Evolutionary conservation across 257 asterid genomes (phyloP).

Genomic region (Solanum corneliomulleri): DNA sequence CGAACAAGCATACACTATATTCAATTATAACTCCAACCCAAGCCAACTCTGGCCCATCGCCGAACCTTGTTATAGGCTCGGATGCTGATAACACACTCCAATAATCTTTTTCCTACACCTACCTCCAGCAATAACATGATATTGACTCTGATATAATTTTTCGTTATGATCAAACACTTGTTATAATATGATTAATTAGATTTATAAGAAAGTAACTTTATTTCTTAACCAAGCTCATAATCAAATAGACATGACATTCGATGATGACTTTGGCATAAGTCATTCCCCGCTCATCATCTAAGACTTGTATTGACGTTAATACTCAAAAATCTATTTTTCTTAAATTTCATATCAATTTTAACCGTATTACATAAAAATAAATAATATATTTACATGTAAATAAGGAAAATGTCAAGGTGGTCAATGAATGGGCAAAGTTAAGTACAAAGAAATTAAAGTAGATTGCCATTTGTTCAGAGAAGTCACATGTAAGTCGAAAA

Average conservation of each 20-base stretch:
- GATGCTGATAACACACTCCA: neutral
- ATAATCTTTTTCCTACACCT: neutral
- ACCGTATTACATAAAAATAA: neutral
- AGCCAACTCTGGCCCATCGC: neutral
- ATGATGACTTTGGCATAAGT: neutral
- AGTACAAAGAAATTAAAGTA: neutral
- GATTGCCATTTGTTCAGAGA: neutral
- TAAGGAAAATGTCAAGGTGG: neutral
- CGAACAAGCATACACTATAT: neutral
- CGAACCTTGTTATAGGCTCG: neutral
- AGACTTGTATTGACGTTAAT: neutral
- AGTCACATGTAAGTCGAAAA: neutral
- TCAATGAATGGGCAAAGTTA: neutral
- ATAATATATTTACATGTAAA: neutral
- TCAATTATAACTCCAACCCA: neutral
- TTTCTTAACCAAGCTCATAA: neutral
- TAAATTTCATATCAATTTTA: neutral
- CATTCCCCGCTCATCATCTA: neutral
- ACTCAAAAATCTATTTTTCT: neutral
- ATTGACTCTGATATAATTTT: neutral
- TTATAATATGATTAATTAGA: no score
- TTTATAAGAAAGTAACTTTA: no score
- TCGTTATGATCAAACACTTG: neutral
- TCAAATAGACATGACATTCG: neutral
- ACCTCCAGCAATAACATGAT: neutral